Base-by-base conservation (phyloP, 192 early-diverging fungal genomes). In the Diversispora epigaea region DNA sequence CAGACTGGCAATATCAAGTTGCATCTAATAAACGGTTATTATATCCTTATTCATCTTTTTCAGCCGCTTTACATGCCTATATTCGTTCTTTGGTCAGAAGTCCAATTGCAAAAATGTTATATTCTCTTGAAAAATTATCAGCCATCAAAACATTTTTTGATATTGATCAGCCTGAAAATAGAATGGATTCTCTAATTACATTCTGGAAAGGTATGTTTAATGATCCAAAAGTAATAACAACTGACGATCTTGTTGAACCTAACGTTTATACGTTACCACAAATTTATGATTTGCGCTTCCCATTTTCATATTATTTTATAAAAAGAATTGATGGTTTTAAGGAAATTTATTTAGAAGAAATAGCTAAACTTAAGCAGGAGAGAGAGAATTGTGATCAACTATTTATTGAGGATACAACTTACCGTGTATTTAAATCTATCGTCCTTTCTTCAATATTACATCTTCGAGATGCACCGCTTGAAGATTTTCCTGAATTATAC, bases 261-360 rank as follows among this genome's bases (percentile, higher is more conserved):
- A 5, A 17, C 56, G 10, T 56, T 40, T 58, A 25, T 39, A n/a
- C 39, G 70, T 44, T 55, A 70, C 10, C 71, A 66, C 4, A 11
- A n/a, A 14, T 55, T 39, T 25, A 69, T 55, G 54, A 49, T 21
- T 41, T 76, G 32, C 14, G 72, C 11, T 72, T 76, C 45, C 75
- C 75, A 11, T 76, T 76, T 58, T 69, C 65, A 25, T 45, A 15
- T 15, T 76, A 76, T 70, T 71, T 70, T 52, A 69, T 69, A 19
- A 32, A 71, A n/a, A 46, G 72, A 41, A 76, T 76, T 56, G 32
- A 76, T 54, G 21, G 47, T 25, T 76, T 57, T 39, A 55, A 69
- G 21, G 54, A 32, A 55, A 5, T 50, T 4, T 76, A 58, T 57
- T 12, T 43, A 1, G 75, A 76, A 4, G 75, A 76, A 15, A 44